Conservation (phyloP, 2,329 filamentous ascomycete species). For the Alternaria tenuissima region DNA sequence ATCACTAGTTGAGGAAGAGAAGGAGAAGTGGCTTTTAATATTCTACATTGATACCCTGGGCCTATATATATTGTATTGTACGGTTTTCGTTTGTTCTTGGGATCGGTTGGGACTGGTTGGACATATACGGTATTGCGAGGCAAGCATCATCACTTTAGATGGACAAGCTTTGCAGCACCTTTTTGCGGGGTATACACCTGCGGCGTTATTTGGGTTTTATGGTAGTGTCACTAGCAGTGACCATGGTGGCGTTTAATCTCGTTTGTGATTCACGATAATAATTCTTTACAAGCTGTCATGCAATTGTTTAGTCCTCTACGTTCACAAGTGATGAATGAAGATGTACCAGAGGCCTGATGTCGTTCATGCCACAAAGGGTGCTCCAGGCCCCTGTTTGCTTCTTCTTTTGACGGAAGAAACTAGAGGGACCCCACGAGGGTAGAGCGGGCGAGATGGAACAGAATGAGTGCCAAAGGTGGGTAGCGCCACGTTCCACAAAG, state of each 20-base stretch:
- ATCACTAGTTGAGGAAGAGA: conserved; percentile 7
- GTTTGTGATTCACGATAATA: conserved; percentile 2
- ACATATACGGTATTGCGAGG: neutral
- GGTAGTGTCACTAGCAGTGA: neutral
- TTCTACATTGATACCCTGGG: conserved; percentile 18
- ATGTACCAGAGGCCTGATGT: conserved; percentile 39
- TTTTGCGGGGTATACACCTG: conserved; percentile 7
- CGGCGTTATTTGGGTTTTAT: conserved; percentile 2
- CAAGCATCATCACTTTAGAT: conserved; percentile 7
- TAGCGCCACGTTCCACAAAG: conserved; percentile 40
- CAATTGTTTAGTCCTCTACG: neutral
- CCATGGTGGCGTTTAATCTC: neutral
- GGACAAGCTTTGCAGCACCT: conserved; percentile 10
- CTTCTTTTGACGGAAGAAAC: neutral
- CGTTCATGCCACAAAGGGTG: conserved; percentile 32
- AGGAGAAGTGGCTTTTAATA: conserved; percentile 7
- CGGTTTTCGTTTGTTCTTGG: neutral
- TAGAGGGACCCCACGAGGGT: neutral
- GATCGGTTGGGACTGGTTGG: neutral
- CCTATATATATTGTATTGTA: conserved; percentile 2
- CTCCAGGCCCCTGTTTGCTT: conserved; percentile 15
- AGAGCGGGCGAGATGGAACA: conserved; percentile 33
- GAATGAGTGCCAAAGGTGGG: conserved; percentile 33
- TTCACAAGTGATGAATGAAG: neutral
- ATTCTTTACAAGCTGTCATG: neutral